These are phyloP conservation scores for Pharus latifolius DNA, from an alignment of 176 grass and related monocot species.

Conservation along the genomic window DNA sequence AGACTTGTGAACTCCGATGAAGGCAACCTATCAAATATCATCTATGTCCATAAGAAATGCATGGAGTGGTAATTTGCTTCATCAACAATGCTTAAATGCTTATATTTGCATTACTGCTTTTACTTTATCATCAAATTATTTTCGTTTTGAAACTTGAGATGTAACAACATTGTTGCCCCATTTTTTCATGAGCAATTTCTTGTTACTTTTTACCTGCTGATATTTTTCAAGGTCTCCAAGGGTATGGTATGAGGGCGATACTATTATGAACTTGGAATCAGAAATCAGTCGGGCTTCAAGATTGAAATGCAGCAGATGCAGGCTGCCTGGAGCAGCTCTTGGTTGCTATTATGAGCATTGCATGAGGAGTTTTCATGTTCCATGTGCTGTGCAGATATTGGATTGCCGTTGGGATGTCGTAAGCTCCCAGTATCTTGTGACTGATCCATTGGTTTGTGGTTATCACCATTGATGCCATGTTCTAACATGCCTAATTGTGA, in stretches of 20 bases:
- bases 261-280: constrained; percentile 32
- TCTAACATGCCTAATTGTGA: neutral
- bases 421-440: constrained; percentile 3
- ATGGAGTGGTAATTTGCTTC: constrained; percentile 38
- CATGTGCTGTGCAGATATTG: constrained; percentile 33
- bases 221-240: constrained; percentile 41
- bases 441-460: neutral
- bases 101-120: neutral
- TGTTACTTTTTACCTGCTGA: neutral
- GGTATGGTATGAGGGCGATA: constrained; percentile 27
- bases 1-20: constrained; percentile 14
- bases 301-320: constrained; percentile 48
- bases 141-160: neutral
- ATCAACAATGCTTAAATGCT: neutral
- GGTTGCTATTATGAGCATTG: constrained; percentile 23
- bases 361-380: constrained; percentile 33
- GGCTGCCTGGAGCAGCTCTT: constrained; percentile 37
- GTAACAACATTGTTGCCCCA: neutral
- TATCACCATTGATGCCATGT: neutral
- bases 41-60: constrained; percentile 56
- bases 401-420: constrained; percentile 61
- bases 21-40: constrained; percentile 3
- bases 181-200: neutral
- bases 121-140: neutral
- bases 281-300: constrained; percentile 47